phyloP scores from a whole-genome alignment of 2,329 filamentous ascomycete species.

The Colletotrichum truncatum region DNA sequence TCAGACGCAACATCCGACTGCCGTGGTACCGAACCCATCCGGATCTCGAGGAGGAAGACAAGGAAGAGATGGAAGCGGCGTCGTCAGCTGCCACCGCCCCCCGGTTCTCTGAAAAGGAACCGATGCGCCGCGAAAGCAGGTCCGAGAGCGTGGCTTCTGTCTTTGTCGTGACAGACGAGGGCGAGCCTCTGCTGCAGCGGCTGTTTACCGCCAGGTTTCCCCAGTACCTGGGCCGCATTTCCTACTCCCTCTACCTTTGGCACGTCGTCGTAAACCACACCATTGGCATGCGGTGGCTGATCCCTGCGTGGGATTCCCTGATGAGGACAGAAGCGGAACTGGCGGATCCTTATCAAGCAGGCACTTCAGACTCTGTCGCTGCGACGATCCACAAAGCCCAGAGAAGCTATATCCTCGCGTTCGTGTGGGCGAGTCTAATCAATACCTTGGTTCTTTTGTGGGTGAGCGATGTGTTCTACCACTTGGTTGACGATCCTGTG shows the following conservation, averaged over 20 bases:
- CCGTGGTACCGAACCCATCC: not conserved
- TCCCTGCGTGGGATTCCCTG: not conserved
- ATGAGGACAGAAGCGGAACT: not conserved
- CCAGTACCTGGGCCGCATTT: slow-evolving; percentile 68
- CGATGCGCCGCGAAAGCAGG: not conserved
- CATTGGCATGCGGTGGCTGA: slow-evolving; percentile 43
- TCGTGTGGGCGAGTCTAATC: not conserved
- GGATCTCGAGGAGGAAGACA: slow-evolving; percentile 37
- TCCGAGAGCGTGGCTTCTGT: not conserved
- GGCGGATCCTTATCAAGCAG: not conserved
- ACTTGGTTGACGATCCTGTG: not conserved
- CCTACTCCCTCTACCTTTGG: slow-evolving; percentile 68
- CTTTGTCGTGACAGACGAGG: too few species aligned
- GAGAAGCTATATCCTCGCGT: not conserved
- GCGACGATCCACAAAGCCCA: not conserved
- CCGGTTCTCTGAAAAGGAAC: slow-evolving; percentile 47
- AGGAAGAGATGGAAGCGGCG: slow-evolving; percentile 44
- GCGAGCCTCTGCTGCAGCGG: slow-evolving; percentile 50
- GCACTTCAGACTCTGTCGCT: not conserved
- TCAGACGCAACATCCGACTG: not conserved
- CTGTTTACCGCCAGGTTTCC: slow-evolving; percentile 59
- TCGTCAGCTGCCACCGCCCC: slow-evolving; percentile 61
- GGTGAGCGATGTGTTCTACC: slow-evolving; percentile 9
- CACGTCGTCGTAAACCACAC: slow-evolving; percentile 65
- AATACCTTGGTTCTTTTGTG: slow-evolving; percentile 13